Base-by-base conservation (phyloP, 108 stramenopile genomes). In the Skeletonema potamos region DNA sequence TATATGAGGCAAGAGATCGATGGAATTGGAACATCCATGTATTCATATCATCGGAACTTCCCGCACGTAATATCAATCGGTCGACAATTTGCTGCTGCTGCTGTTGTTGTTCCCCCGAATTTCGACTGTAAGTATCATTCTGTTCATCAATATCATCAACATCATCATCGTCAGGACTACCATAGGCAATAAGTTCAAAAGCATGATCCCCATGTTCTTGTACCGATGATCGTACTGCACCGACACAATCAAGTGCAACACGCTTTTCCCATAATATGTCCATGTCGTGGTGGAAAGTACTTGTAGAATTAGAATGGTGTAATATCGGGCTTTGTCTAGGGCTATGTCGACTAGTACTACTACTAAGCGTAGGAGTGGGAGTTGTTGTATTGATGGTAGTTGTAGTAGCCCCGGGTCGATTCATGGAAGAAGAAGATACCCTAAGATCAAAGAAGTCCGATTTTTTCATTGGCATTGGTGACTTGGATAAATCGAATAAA, bases 11-110 rank as follows among this genome's bases (percentile, higher is more conserved):
- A 24, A 92, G 64, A 36, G 92, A 87, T 54, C 86, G 62, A 74
- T 90, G 92, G 63, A 93, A 90, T 66, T 93, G 86, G 61, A 93
- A 89, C 51, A 93, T 72, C 92, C 92, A 93, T 55, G 85, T 79
- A 41, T 83, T 89, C 87, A 90, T 87, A 26, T 87, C 86, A 13
- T 83, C 76, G 1, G 68, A 69, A 51, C 73, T 71, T 29, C 68
- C 73, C 9, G 89, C 92, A 28, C 82, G 80, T 28, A 93, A 71
- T 39, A 90, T 84, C 41, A 85, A 63, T 62, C 75, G 74, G 60
- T 81, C 79, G 8, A 70, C 54, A 24, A 77, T 73, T 58, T 77
- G 62, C 34, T 72, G 36, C 9, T 71, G 58, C 22, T 29, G 48
- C 13, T 28, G 48, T 18, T 54, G 24, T 48, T 30, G 48, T 70